Evolutionary conservation across 2,329 filamentous ascomycete species (phyloP), one percentile per base, ranked within the genome.

Genomic region (Phyllosticta paracitricarpa): DNA sequence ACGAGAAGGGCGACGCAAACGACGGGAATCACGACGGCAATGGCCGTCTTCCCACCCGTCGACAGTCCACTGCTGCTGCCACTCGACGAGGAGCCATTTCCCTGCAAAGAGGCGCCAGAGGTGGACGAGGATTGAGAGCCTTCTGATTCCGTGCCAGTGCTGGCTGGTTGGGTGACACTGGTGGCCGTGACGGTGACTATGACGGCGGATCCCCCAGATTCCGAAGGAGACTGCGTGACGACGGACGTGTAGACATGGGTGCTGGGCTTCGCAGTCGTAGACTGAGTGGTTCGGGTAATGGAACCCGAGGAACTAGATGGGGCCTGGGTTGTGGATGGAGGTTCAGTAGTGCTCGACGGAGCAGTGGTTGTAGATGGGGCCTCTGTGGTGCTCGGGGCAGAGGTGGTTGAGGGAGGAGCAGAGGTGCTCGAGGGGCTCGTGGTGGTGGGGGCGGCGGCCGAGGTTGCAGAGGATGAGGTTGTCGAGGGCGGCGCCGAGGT

Each of bases 1-100:
- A 93, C 85, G 24, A 97, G 80, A 19, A 96, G 75, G 1, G 90
- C 91, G 48, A 97, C 91, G 1, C 88, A 91, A 1, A 86, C 91
- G 56, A 99, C 93, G 4, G 94, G 94, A 1, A 97, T 89, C 5
- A 97, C 91, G 0, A 99, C 94, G 2, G 92, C 93, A 57, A 97
- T 86, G 7, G 94, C 93, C 64, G 96, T 96, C 67, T 84, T 92
- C 56, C 87, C 88, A 35, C 82, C 80, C 56, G 81, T 81, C 66
- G 72, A 77, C 7, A 92, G 76, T 2, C 83, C 82, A 5, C 76
- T 71, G 19, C 56, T 60, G 25, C 22, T 24, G 4, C 19, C 19
- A 2, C 58, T 57, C 12, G 33, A 17, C 8, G 56, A 55, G 19
- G 19, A 22, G 19, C 56, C 52, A 25, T 17, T 55, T 4, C 53